Percentiles rank a stretch among this genome's conserved stretches.
Conservation (phyloP, 202 grass and related monocot genomes). For the Carex sylvatica region DNA sequence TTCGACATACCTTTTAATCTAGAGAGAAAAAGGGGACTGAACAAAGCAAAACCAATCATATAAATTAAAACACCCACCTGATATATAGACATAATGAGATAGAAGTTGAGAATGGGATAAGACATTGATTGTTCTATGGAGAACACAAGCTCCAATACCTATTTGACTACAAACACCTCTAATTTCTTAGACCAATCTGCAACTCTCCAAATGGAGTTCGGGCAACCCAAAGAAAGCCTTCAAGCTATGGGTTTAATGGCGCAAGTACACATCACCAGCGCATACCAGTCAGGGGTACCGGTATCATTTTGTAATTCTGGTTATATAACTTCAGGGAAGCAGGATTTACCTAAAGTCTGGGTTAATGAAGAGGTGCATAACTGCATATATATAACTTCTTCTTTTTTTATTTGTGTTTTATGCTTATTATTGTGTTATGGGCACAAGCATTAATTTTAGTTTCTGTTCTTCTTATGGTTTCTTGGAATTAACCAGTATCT, state of each 20-base stretch:
- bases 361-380: slow-evolving; percentile 10
- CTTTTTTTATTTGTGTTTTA: background rate
- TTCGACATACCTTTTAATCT: background rate
- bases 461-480: slow-evolving; percentile 1
- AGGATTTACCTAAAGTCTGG: background rate
- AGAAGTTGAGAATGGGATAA: background rate
- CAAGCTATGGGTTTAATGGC: slow-evolving; percentile 10
- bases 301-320: slow-evolving; percentile 22
- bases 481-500: background rate
- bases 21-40: background rate
- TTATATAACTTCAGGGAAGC: background rate
- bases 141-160: no score
- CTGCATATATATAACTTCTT: background rate
- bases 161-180: slow-evolving; percentile 7
- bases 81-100: background rate
- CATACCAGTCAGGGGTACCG: slow-evolving; percentile 1
- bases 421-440: background rate
- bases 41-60: slow-evolving; percentile 10
- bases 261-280: background rate
- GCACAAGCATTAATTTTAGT: background rate
- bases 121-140: no score
- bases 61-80: slow-evolving; percentile 6
- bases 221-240: slow-evolving; percentile 3
- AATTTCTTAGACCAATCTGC: slow-evolving; percentile 4
- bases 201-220: slow-evolving; percentile 17